A percentile compares a stretch with the other conserved stretches of the same genome.
Evolutionary conservation across 1,139 yeast genomes (phyloP).

Genomic region (Torulaspora globosa): DNA sequence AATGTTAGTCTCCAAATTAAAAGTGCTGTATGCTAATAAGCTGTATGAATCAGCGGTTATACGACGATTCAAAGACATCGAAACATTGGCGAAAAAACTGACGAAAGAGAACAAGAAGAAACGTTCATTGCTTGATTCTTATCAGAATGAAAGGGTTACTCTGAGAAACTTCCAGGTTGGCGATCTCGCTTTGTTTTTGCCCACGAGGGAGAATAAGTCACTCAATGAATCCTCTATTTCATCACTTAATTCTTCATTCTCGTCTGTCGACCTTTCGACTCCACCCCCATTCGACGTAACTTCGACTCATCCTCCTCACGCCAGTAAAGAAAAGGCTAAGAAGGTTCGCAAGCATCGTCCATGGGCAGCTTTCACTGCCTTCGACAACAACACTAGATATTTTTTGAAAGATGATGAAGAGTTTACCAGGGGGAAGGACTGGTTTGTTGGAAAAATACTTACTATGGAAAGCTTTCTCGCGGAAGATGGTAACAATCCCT

Average conservation of each 20-base stretch:
- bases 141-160: conserved; percentile 53
- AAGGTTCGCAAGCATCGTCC: conserved; percentile 15
- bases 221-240: conserved; percentile 38
- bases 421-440: conserved; percentile 28
- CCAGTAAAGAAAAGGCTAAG: conserved; percentile 10
- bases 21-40: conserved; percentile 34
- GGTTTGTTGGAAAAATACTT: conserved; percentile 35
- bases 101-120: conserved; percentile 67
- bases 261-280: conserved; percentile 36
- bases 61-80: conserved; percentile 83
- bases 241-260: conserved; percentile 25
- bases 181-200: conserved; percentile 78
- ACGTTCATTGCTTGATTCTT: conserved; percentile 43
- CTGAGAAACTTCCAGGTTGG: conserved; percentile 61
- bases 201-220: conserved; percentile 47
- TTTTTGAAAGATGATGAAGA: conserved; percentile 25
- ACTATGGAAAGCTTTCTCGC: conserved; percentile 25
- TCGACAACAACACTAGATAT: conserved; percentile 31
- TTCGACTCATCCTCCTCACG: conserved; percentile 10
- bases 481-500: conserved; percentile 24
- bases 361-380: conserved; percentile 38
- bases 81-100: conserved; percentile 80
- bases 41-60: conserved; percentile 63
- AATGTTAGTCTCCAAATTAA: conserved; percentile 26
- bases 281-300: conserved; percentile 29